phyloP scores from a whole-genome alignment of 495 filamentous ascomycete genomes.

The Daldinia childiae region DNA sequence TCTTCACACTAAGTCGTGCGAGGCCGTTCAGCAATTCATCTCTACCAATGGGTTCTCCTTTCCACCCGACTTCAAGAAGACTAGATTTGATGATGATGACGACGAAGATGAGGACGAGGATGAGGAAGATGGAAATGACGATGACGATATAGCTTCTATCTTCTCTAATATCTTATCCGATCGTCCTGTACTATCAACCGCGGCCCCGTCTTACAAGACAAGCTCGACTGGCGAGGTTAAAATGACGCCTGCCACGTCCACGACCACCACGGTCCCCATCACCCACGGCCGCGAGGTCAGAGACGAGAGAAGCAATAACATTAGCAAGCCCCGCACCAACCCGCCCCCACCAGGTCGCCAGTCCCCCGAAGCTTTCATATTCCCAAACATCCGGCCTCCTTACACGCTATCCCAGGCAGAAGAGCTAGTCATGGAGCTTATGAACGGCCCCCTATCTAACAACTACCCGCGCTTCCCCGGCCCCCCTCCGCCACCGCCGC shows the following conservation, averaged over 20 bases:
- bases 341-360: slow-evolving; percentile 19
- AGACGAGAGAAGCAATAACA: slow-evolving; percentile 37
- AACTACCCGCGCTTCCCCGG: neutral
- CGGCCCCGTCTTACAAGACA: slow-evolving; percentile 40
- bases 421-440: neutral
- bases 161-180: slow-evolving; percentile 39
- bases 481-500: neutral
- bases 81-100: slow-evolving; percentile 3
- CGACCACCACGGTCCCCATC: slow-evolving; percentile 22
- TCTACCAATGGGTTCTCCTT: slow-evolving; percentile 48
- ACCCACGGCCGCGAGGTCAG: slow-evolving; percentile 10
- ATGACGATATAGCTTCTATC: slow-evolving; percentile 37
- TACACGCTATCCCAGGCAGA: neutral
- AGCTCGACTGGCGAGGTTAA: slow-evolving; percentile 47
- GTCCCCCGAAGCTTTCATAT: neutral
- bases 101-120: slow-evolving; percentile 16
- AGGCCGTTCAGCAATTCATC: slow-evolving; percentile 52
- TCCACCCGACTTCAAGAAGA: slow-evolving; percentile 31
- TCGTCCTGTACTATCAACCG: slow-evolving; percentile 40
- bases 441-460: neutral
- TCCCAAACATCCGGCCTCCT: neutral
- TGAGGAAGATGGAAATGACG: slow-evolving; percentile 35
- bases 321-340: slow-evolving; percentile 19
- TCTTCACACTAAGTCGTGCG: slow-evolving; percentile 50
- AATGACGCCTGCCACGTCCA: slow-evolving; percentile 28